These are phyloP conservation scores for Penicillium sp. DNA, from an alignment of 2,329 filamentous ascomycete species.

Conservation along the genomic window DNA sequence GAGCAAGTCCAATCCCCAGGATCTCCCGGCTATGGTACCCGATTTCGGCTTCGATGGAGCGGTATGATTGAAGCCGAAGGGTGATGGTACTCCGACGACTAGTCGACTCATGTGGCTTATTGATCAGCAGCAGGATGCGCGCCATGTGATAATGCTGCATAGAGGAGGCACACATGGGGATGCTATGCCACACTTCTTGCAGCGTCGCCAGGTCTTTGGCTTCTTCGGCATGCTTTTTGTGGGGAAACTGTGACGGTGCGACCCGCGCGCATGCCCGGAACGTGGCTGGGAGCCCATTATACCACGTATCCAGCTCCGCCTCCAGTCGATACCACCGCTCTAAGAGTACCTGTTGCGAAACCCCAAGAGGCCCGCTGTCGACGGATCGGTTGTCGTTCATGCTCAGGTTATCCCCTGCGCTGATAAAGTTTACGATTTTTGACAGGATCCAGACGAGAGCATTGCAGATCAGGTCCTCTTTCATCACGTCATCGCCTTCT, in stretches of 20 bases:
- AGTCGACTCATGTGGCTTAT: conserved; percentile 45
- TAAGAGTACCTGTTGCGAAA: conserved; percentile 44
- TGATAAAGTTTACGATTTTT: conserved; percentile 65
- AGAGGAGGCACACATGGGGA: conserved; percentile 63
- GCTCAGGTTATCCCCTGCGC: conserved; percentile 53
- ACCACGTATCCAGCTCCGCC: conserved; percentile 59
- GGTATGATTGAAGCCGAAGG: conserved; percentile 56
- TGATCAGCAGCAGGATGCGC: conserved; percentile 43
- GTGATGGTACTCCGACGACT: conserved; percentile 53
- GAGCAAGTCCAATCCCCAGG: conserved; percentile 57
- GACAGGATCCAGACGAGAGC: conserved; percentile 64
- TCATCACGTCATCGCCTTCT: conserved; percentile 48
- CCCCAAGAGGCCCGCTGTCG: conserved; percentile 31
- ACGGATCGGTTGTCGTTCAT: conserved; percentile 25
- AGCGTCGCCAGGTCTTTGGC: conserved; percentile 42
- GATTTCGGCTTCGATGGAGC: conserved; percentile 56
- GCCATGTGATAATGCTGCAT: conserved; percentile 51
- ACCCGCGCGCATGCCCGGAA: conserved; percentile 57
- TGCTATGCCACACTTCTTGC: conserved; percentile 62
- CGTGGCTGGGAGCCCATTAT: conserved; percentile 57
- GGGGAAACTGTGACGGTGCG: conserved; percentile 33
- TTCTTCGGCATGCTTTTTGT: conserved; percentile 26
- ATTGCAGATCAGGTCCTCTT: conserved; percentile 63
- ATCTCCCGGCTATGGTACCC: conserved; percentile 61
- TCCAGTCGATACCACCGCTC: conserved; percentile 53